Conservation (phyloP, 2,329 filamentous ascomycete genomes). For the Cercospora sesami region DNA sequence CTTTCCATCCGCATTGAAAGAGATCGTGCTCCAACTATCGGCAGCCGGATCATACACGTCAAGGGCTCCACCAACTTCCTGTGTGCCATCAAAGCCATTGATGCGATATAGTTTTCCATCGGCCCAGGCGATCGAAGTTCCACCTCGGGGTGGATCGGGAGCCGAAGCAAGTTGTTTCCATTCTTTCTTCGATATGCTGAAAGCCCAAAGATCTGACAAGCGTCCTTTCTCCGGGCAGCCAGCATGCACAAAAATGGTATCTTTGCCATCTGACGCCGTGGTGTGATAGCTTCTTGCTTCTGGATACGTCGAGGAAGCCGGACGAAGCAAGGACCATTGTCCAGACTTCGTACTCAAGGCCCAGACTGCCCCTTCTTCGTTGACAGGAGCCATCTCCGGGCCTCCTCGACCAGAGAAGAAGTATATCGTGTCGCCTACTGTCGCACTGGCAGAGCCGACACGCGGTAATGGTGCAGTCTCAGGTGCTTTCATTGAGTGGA, state of each 20-base stretch:
- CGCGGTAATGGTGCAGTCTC: conserved; percentile 61
- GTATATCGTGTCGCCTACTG: conserved; percentile 70
- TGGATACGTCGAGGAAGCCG: conserved; percentile 52
- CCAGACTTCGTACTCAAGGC: conserved; percentile 66
- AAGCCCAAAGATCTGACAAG: conserved; percentile 74
- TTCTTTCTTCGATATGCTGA: conserved; percentile 61
- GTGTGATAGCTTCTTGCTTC: conserved; percentile 70
- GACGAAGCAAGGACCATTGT: conserved; percentile 67
- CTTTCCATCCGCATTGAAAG: conserved; percentile 46
- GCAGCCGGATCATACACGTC: conserved; percentile 57
- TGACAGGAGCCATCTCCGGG: conserved; percentile 65
- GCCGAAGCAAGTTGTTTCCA: conserved; percentile 71
- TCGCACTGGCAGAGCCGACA: conserved; percentile 70
- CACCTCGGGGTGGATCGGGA: conserved; percentile 66
- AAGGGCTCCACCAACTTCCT: conserved; percentile 68
- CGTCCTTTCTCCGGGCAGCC: conserved; percentile 67
- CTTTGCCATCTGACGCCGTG: conserved; percentile 64
- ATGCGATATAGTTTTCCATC: conserved; percentile 71
- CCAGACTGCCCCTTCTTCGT: conserved; percentile 76
- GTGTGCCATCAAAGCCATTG: conserved; percentile 73
- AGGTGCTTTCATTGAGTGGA: conserved; percentile 17
- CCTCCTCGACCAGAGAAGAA: conserved; percentile 78
- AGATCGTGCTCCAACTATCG: conserved; percentile 46
- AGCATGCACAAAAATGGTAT: conserved; percentile 73
- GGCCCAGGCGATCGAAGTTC: conserved; percentile 65